Conservation (phyloP, 2,329 filamentous ascomycete species). For the Penicillium glabrum region DNA sequence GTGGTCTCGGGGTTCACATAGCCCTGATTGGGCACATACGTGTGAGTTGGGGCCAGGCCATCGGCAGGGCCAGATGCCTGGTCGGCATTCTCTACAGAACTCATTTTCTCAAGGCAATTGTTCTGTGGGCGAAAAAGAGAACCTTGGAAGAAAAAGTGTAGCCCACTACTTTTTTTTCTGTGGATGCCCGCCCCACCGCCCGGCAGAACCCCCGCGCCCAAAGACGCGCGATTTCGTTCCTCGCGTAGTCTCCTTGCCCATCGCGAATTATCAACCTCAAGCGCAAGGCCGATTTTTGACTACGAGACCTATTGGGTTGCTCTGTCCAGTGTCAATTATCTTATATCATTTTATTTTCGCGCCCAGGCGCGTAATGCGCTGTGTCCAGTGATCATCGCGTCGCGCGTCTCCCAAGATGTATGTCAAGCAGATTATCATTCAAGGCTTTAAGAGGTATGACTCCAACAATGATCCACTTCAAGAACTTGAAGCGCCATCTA, state of each 20-base stretch:
- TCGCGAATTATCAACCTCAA: constrained; percentile 13
- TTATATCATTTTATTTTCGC: not conserved
- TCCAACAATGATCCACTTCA: not conserved
- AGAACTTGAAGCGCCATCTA: not conserved
- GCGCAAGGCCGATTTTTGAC: constrained; percentile 1
- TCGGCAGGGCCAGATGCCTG: constrained; percentile 39
- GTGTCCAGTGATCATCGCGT: constrained; percentile 28
- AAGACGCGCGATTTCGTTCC: constrained; percentile 25
- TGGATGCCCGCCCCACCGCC: constrained; percentile 30
- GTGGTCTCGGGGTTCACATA: constrained; percentile 43
- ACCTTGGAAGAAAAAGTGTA: constrained; percentile 18
- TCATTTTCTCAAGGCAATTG: constrained; percentile 21
- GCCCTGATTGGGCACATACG: constrained; percentile 51
- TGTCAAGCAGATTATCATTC: constrained; percentile 99
- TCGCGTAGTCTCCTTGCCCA: constrained; percentile 16
- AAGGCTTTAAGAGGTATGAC: constrained; percentile 94
- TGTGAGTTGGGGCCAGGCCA: constrained; percentile 48
- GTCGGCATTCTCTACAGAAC: constrained; percentile 19
- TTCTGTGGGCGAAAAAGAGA: not conserved
- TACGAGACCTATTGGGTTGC: not conserved
- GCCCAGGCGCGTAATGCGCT: constrained; percentile 31
- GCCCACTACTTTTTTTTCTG: constrained; percentile 27
- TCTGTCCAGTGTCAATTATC: not conserved
- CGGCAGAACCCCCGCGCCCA: constrained; percentile 38
- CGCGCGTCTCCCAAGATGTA: constrained; percentile 65